Conservation (phyloP, 2,329 filamentous ascomycete species). For the Pseudocercospora musae region DNA sequence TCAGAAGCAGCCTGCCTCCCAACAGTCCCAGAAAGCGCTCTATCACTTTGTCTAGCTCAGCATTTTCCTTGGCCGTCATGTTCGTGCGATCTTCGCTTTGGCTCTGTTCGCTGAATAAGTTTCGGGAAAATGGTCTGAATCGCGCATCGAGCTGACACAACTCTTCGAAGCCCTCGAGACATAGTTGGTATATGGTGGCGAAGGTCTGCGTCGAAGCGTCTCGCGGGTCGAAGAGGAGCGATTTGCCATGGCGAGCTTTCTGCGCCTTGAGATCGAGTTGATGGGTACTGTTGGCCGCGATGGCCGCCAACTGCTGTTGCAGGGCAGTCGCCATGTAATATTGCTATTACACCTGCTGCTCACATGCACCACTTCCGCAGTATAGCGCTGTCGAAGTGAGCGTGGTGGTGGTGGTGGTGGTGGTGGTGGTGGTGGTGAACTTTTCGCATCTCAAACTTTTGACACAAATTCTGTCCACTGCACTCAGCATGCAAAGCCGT, state of each 20-base stretch:
- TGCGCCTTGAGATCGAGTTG: conserved; percentile 91
- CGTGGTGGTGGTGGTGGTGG: too few species aligned
- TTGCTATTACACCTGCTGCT: not conserved
- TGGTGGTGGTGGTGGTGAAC: too few species aligned
- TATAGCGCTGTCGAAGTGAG: not conserved
- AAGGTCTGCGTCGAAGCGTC: conserved; percentile 85
- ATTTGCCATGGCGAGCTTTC: conserved; percentile 87
- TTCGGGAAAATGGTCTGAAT: conserved; percentile 70
- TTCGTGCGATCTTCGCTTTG: conserved; percentile 82
- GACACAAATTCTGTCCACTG: not conserved
- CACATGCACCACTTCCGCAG: not conserved
- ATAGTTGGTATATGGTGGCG: conserved; percentile 82
- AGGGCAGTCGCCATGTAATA: conserved; percentile 83
- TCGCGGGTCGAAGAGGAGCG: conserved; percentile 84
- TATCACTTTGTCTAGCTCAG: conserved; percentile 71
- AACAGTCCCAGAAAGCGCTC: conserved; percentile 80
- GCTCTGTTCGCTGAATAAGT: conserved; percentile 91
- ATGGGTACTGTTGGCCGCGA: conserved; percentile 84
- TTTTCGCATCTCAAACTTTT: conserved; percentile 5
- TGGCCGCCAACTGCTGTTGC: conserved; percentile 88
- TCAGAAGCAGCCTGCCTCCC: conserved; percentile 72
- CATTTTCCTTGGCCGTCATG: conserved; percentile 78
- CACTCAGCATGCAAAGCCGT: not conserved
- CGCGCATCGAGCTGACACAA: conserved; percentile 80
- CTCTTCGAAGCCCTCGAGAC: conserved; percentile 85